These are phyloP conservation scores for Paulownia fortunei DNA, from an alignment of 257 asterid genomes.

Conservation along the genomic window DNA sequence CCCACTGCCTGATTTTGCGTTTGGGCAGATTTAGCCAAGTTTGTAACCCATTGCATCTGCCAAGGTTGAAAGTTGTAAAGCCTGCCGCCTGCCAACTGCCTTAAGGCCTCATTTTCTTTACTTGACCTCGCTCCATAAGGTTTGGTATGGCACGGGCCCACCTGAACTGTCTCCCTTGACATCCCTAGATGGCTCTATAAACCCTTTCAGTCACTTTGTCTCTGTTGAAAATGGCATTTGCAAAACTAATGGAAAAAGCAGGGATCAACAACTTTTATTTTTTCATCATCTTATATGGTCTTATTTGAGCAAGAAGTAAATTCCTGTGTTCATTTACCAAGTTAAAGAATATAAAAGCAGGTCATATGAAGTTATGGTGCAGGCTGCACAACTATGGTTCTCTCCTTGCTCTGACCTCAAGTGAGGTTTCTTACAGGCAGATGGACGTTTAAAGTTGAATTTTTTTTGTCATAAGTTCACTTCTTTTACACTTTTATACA, in stretches of 20 bases:
- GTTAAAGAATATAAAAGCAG: constrained; percentile 1
- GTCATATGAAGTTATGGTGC: constrained; percentile 9
- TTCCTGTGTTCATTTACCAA: neutral
- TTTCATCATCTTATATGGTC: neutral
- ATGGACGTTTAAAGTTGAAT: no score
- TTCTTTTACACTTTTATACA: neutral
- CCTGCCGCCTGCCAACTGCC: neutral
- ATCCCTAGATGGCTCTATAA: neutral
- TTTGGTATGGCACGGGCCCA: neutral
- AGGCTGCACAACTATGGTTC: neutral
- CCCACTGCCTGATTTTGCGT: neutral
- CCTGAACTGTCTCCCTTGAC: neutral
- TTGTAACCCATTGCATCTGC: neutral
- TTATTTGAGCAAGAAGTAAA: neutral
- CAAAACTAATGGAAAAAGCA: neutral
- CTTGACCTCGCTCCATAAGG: neutral
- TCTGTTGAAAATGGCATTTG: neutral
- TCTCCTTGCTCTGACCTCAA: neutral
- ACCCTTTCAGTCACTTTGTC: neutral
- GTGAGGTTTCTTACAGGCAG: neutral
- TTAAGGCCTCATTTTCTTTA: neutral
- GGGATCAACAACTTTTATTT: neutral
- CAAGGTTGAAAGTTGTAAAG: neutral
- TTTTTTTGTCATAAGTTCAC: neutral
- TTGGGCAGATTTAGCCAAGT: neutral